These are phyloP conservation scores for Nakataea oryzae DNA, from an alignment of 2,329 filamentous ascomycete genomes.

Conservation along the genomic window DNA sequence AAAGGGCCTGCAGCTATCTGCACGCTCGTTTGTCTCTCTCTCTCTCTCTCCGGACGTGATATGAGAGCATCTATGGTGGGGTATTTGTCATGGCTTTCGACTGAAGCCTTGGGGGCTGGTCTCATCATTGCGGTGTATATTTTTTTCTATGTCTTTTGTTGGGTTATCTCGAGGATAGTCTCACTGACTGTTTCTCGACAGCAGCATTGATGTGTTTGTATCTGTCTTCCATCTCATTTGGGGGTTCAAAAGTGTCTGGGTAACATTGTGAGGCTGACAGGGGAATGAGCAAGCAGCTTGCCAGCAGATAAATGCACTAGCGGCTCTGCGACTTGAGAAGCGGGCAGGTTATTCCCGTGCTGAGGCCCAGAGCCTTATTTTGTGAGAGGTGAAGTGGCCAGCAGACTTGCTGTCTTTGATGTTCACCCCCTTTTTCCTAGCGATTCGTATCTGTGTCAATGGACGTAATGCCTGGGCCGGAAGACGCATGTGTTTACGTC, in stretches of 20 bases:
- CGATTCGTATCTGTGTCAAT: too few species aligned
- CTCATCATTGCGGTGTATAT: neutral
- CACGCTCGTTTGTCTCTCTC: neutral
- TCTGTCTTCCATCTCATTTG: neutral
- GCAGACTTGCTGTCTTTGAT: too few species aligned
- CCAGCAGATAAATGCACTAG: neutral
- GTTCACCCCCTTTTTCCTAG: too few species aligned
- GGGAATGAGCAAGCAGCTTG: neutral
- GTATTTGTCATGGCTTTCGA: neutral
- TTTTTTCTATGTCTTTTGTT: neutral
- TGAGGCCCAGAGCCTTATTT: too few species aligned
- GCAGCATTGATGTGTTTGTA: neutral
- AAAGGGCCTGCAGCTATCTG: neutral
- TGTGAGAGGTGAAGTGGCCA: too few species aligned
- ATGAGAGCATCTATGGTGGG: neutral
- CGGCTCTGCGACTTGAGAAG: neutral
- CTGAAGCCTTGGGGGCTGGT: neutral
- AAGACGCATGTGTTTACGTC: too few species aligned
- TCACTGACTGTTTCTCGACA: neutral
- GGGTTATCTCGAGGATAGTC: neutral
- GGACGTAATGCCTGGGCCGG: too few species aligned
- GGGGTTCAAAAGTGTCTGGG: neutral
- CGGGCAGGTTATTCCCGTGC: too few species aligned
- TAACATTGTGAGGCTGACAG: neutral
- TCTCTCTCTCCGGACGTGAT: neutral